Evolutionary conservation across 805 yeast species (phyloP), one percentile per base, ranked within the genome.

Genomic region (Brettanomyces custersianus): DNA sequence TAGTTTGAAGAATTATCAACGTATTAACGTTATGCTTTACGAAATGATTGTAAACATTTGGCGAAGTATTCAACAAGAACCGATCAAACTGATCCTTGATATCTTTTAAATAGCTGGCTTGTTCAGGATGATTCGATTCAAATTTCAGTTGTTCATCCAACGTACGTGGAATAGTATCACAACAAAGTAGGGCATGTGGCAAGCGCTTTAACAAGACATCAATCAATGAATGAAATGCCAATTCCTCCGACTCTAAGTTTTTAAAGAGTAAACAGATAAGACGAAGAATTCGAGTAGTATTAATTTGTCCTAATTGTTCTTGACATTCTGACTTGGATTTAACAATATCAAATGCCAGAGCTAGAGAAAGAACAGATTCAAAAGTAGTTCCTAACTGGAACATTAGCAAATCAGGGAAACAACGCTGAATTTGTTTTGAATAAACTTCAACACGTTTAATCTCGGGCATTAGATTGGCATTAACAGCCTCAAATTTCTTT

Each of bases 11-110:
- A 36, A 70, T 68, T 4, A 59, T 65, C 3, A 57, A 38, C 3
- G 77, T 63, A 5, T 52, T 38, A 21, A 80, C 41, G 8, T 59
- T 59, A 12, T 66, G 51, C 10, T 60, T 49, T 24, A 60, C 47
- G 47, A 81, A 71, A 48, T 79, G 84, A 9, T 63, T 51, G 37
- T 60, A 63, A 25, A 81, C 52, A 17, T 63, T 47, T 8, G 73
- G 68, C 31, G 65, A 55, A 34, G 68, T 64, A 28, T 59, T 52
- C 15, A 62, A 55, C 34, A 80, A 61, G 15, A 68, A 62, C 40
- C 62, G 60, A 29, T 67, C 62, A 45, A 75, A 77, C 16, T 78
- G 67, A 11, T 55, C 51, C 36, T 64, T 52, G 40, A 65, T 69
- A 9, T 61, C 62, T 6, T 53, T 40, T n/a, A 69, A 48, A 29